A percentile compares a stretch with the other conserved stretches of the same genome.
phyloP scores from a whole-genome alignment of 257 asterid species.

The Solanum gracilifrons region DNA sequence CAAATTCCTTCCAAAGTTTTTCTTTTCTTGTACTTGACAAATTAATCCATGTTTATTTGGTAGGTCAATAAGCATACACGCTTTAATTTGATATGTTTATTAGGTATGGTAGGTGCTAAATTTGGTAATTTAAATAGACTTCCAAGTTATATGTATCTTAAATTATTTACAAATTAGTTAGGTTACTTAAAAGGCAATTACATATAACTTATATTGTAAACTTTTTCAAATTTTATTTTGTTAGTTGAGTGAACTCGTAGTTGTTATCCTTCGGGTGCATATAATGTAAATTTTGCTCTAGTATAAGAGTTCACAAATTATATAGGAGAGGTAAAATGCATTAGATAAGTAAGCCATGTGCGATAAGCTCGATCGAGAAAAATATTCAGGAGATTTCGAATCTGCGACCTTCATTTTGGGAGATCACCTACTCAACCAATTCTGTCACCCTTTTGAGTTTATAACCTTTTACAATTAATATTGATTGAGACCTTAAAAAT shows the following conservation, averaged over 20 bases:
- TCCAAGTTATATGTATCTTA: neutral
- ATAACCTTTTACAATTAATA: neutral
- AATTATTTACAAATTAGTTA: neutral
- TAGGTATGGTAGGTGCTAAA: neutral
- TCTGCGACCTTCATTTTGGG: neutral
- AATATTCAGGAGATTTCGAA: neutral
- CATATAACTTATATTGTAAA: neutral
- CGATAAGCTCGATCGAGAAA: neutral
- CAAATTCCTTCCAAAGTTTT: neutral
- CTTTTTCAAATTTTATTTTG: neutral
- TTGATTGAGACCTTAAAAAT: neutral
- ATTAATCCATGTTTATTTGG: neutral
- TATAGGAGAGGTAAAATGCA: neutral
- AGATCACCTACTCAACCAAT: neutral
- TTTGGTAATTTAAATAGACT: neutral
- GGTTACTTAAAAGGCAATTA: neutral
- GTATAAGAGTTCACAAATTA: fast-evolving
- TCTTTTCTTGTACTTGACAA: neutral
- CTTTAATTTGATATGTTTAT: neutral
- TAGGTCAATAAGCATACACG: neutral
- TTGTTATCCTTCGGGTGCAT: neutral
- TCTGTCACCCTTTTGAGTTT: neutral
- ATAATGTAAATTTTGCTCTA: fast-evolving
- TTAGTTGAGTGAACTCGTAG: neutral
- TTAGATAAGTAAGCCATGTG: neutral